Evolutionary conservation across 176 grass and related monocot species (phyloP).

Genomic region (Echinochloa phyllopogon): DNA sequence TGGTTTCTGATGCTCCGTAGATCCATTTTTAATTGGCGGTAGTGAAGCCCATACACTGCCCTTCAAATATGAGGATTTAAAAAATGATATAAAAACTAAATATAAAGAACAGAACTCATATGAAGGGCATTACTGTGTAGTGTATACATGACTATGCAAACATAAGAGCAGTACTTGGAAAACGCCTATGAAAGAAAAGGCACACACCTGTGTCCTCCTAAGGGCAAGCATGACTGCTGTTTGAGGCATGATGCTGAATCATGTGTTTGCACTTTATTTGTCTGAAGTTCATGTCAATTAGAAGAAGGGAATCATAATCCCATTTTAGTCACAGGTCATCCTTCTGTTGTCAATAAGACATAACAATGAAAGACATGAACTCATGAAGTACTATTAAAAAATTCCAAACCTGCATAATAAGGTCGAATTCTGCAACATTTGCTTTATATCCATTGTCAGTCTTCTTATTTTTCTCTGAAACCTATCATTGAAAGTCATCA

Average conservation of each 20-base stretch:
- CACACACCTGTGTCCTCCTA: conserved; percentile 91
- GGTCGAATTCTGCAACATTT: conserved; percentile 96
- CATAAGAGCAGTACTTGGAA: neutral
- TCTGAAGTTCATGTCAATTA: conserved; percentile 61
- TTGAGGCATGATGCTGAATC: conserved; percentile 90
- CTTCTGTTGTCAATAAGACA: conserved; percentile 30
- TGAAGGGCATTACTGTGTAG: neutral
- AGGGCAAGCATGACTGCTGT: conserved; percentile 77
- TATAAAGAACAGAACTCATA: neutral
- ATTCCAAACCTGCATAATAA: conserved; percentile 93
- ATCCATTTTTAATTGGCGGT: conserved; percentile 74
- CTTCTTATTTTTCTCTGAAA: conserved; percentile 64
- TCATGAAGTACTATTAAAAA: conserved; percentile 10
- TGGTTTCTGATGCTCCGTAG: conserved; percentile 62
- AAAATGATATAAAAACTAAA: conserved; percentile 43
- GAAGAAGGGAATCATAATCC: conserved; percentile 33
- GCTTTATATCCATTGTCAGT: conserved; percentile 50
- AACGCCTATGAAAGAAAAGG: conserved; percentile 24
- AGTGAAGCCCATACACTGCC: conserved; percentile 99
- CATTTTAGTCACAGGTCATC: conserved; percentile 3
- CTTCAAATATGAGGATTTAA: conserved; percentile 76
- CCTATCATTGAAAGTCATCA: conserved; percentile 45
- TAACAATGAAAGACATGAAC: conserved; percentile 13
- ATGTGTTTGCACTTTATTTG: conserved; percentile 80
- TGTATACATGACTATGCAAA: conserved; percentile 22